Percentiles rank a stretch among this genome's conserved stretches.
These are phyloP conservation scores for Neofusicoccum umdonicola DNA, from an alignment of 2,329 filamentous ascomycete species.

Conservation along the genomic window DNA sequence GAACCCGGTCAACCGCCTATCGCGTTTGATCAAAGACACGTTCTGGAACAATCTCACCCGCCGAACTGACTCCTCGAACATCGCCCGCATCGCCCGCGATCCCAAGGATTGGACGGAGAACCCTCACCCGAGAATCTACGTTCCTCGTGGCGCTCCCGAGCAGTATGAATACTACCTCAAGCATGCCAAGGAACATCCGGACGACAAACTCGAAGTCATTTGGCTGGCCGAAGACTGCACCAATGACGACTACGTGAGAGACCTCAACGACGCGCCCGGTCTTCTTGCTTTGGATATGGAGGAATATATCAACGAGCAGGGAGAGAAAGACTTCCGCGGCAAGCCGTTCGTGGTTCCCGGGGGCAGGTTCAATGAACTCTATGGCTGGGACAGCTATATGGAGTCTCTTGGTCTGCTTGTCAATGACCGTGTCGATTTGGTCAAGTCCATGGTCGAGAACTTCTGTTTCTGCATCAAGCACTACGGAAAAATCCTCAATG, in stretches of 20 bases:
- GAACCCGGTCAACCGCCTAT: constrained; percentile 86
- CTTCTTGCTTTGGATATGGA: constrained; percentile 89
- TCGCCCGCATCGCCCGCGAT: constrained; percentile 82
- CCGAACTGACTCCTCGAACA: constrained; percentile 82
- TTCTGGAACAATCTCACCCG: constrained; percentile 94
- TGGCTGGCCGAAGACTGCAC: constrained; percentile 69
- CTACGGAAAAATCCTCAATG: constrained; percentile 97
- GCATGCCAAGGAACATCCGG: constrained; percentile 74
- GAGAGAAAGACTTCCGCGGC: constrained; percentile 69
- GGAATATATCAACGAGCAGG: constrained; percentile 64
- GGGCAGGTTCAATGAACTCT: constrained; percentile 95
- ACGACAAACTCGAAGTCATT: constrained; percentile 83
- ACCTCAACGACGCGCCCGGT: constrained; percentile 83
- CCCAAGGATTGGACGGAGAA: constrained; percentile 95
- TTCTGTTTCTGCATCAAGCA: constrained; percentile 98
- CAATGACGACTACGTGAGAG: constrained; percentile 75
- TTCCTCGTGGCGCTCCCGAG: constrained; percentile 79
- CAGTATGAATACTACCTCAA: constrained; percentile 87
- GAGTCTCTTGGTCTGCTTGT: constrained; percentile 85
- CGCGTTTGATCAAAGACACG: constrained; percentile 79
- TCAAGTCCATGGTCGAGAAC: constrained; percentile 92
- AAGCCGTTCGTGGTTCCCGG: constrained; percentile 96
- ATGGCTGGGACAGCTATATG: constrained; percentile 99
- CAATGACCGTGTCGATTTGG: constrained; percentile 80
- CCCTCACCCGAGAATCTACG: constrained; percentile 85